A percentile compares a stretch with the other conserved stretches of the same genome.
Conservation (phyloP, 129 eudicot genomes). For the Artemisia tridentata region DNA sequence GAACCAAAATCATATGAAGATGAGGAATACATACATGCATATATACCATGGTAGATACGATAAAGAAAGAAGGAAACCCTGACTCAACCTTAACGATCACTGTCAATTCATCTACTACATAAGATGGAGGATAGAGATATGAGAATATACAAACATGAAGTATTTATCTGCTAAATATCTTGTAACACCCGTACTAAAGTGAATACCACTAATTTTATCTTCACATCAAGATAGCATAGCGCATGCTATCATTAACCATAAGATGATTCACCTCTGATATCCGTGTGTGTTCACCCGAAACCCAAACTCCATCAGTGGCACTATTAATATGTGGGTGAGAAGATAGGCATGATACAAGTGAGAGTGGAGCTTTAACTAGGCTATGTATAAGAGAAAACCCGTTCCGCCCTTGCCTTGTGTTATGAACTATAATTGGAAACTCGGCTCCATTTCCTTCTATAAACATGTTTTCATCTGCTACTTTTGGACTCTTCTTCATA, state of each 20-base stretch:
- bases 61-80: neutral
- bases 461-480: slow-evolving; percentile 70
- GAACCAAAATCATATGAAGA: neutral
- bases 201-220: slow-evolving; percentile 20
- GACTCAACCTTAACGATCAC: slow-evolving; percentile 20
- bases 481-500: slow-evolving; percentile 55
- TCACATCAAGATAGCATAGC: slow-evolving; percentile 73
- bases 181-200: slow-evolving; percentile 17
- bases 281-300: slow-evolving; percentile 49
- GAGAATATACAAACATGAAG: slow-evolving; percentile 33
- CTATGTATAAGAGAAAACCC: slow-evolving; percentile 41
- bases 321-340: slow-evolving; percentile 40
- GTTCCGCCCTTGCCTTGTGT: slow-evolving; percentile 40
- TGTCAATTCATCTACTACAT: slow-evolving; percentile 25
- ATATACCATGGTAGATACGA: slow-evolving; percentile 7
- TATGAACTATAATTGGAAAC: slow-evolving; percentile 39
- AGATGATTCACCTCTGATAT: slow-evolving; percentile 66
- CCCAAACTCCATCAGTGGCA: slow-evolving; percentile 57
- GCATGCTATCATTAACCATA: slow-evolving; percentile 74
- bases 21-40: slow-evolving; percentile 2
- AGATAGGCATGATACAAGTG: slow-evolving; percentile 54
- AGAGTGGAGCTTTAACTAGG: slow-evolving; percentile 51
- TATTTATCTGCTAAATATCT: slow-evolving; percentile 20
- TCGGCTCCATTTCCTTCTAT: slow-evolving; percentile 35
- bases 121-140: slow-evolving; percentile 23